Conservation (phyloP, 495 filamentous ascomycete genomes). For the Delitschia confertaspora region DNA sequence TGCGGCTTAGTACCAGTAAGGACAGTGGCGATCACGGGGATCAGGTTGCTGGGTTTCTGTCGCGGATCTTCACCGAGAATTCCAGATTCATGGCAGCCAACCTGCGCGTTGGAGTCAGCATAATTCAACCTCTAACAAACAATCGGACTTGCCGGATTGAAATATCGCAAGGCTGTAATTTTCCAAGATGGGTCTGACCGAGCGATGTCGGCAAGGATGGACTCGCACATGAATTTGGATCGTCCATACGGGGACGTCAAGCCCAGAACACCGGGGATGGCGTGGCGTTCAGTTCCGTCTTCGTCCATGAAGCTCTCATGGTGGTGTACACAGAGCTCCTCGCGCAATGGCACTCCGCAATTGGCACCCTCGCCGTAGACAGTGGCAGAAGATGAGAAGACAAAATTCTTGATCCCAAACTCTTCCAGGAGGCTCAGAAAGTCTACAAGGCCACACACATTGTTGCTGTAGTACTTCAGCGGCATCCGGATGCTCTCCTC, state of each 20-base stretch:
- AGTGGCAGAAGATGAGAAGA: constrained; percentile 59
- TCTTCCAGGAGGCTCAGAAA: constrained; percentile 47
- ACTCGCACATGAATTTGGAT: constrained; percentile 58
- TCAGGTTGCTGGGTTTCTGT: constrained; percentile 53
- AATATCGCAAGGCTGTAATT: constrained; percentile 56
- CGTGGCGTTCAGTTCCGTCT: constrained; percentile 29
- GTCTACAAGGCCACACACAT: constrained; percentile 54
- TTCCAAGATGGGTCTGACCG: constrained; percentile 51
- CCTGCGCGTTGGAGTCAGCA: constrained; percentile 14
- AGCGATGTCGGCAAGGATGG: constrained; percentile 55
- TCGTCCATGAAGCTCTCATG: constrained; percentile 33
- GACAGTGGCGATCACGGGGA: constrained; percentile 53
- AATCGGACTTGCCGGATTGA: constrained; percentile 46
- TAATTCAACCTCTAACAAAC: not conserved
- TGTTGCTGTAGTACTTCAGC: constrained; percentile 57
- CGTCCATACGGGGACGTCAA: constrained; percentile 59
- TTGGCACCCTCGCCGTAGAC: constrained; percentile 54
- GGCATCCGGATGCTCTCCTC: constrained; percentile 45
- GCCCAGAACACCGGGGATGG: constrained; percentile 42
- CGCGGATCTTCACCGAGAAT: constrained; percentile 58
- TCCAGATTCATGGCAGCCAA: constrained; percentile 56
- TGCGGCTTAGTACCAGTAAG: constrained; percentile 46
- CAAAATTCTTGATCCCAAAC: constrained; percentile 55
- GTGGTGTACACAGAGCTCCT: constrained; percentile 53
- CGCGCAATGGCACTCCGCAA: constrained; percentile 45